Percentiles rank a stretch among this genome's conserved stretches.
These are phyloP conservation scores for Trichoderma oligosporum DNA, from an alignment of 2,329 filamentous ascomycete genomes.

Conservation along the genomic window DNA sequence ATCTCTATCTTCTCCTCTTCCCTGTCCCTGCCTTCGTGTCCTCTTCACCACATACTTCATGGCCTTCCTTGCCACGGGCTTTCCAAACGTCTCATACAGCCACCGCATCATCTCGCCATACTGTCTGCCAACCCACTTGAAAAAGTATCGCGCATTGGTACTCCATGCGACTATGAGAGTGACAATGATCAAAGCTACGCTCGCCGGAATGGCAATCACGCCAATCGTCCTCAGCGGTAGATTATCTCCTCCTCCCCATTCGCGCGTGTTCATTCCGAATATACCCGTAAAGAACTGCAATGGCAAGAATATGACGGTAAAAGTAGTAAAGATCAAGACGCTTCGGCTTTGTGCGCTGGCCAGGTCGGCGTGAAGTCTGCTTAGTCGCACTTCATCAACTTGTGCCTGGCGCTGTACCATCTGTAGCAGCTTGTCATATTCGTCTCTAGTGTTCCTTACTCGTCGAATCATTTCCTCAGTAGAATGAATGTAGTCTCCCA, in stretches of 20 bases:
- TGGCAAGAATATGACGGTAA: conserved; percentile 61
- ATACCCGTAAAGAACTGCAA: conserved; percentile 62
- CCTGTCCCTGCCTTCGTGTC: conserved; percentile 22
- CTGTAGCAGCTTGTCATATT: conserved; percentile 63
- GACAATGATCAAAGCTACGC: conserved; percentile 44
- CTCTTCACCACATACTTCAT: conserved; percentile 10
- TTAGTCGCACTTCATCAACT: conserved; percentile 62
- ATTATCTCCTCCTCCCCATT: conserved; percentile 53
- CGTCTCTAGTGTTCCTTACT: conserved; percentile 55
- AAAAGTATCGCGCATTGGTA: conserved; percentile 38
- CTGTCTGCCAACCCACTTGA: conserved; percentile 25
- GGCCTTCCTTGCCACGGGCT: conserved; percentile 22
- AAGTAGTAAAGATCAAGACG: conserved; percentile 63
- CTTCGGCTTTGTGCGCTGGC: conserved; percentile 59
- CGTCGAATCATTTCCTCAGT: conserved; percentile 55
- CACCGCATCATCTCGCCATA: conserved; percentile 22
- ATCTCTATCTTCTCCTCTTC: conserved; percentile 19
- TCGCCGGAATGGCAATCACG: conserved; percentile 46
- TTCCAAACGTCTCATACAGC: conserved; percentile 26
- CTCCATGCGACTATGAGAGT: conserved; percentile 57
- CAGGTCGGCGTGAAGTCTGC: conserved; percentile 58
- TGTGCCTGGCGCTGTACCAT: conserved; percentile 65
- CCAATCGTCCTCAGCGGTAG: conserved; percentile 45
- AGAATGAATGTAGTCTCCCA: conserved; percentile 54
- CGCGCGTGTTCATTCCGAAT: conserved; percentile 61